These are phyloP conservation scores for Astraeus odoratus DNA, from an alignment of 768 basidiomycete species.

Conservation along the genomic window DNA sequence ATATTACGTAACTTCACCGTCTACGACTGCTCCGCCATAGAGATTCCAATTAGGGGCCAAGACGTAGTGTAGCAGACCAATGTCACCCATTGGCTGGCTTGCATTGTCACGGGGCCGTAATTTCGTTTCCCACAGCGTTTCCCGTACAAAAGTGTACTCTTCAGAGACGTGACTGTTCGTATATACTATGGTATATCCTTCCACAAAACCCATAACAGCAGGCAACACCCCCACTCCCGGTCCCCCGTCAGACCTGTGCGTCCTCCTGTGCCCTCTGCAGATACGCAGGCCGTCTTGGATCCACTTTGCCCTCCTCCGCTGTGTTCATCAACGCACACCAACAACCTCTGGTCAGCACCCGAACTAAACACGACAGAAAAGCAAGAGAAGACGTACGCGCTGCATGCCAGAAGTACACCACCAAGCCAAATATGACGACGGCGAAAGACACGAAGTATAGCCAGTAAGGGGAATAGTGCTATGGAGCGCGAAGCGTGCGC, in stretches of 20 bases:
- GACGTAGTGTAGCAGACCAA: no score
- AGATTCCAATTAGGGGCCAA: no score
- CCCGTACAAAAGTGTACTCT: no score
- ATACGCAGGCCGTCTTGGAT: conserved; percentile 56
- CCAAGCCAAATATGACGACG: conserved; percentile 62
- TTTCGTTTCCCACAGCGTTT: no score
- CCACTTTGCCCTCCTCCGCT: conserved; percentile 59
- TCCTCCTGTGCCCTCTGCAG: conserved; percentile 28
- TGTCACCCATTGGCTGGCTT: no score
- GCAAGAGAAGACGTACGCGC: conserved; percentile 54
- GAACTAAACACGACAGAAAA: neutral
- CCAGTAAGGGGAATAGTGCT: conserved; percentile 85
- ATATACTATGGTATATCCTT: no score
- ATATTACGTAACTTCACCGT: no score
- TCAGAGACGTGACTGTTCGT: no score
- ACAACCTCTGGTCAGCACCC: conserved; percentile 5
- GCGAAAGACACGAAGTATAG: conserved; percentile 79
- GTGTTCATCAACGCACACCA: conserved; percentile 48
- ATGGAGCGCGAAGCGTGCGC: conserved; percentile 2
- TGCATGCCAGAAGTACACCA: conserved; percentile 83
- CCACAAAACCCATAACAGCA: no score
- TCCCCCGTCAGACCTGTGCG: conserved; percentile 2
- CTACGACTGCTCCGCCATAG: no score
- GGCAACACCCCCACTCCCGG: no score
- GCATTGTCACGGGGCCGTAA: no score